Base-by-base conservation (phyloP, 495 filamentous ascomycete genomes). In the Podospora appendiculata region DNA sequence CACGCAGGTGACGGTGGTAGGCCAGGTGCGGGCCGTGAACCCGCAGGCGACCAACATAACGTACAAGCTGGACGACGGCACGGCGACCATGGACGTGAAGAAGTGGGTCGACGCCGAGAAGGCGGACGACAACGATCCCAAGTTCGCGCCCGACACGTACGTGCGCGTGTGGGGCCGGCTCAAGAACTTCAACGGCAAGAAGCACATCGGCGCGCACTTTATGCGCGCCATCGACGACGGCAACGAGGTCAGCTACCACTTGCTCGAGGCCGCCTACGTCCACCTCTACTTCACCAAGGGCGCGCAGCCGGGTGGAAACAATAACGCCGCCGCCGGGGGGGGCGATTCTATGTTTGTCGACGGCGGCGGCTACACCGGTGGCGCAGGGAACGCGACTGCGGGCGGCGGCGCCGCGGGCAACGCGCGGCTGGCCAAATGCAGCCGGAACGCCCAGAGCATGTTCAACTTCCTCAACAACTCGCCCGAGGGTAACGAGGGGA, bases 31-130 rank as follows among this genome's bases (percentile, higher is more conserved):
- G 62, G 83, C 86, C 65, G 83, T 96, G 68, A 86, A 81, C 63
- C 74, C 78, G n/a, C 89, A 95, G 72, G 77, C 86, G 45, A 95
- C 92, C 50, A 94, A 96, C 73, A 78, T 87, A 54, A 95, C 87
- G 34, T 96, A 95, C 79, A 86, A 82, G 58, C 70, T 97, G 58
- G 94, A 97, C 71, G 93, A 98, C 71, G 93, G 94, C 68, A 97
- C 93, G 0, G 93, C 89, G 52, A 76, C 81, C 32, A 82, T 96
- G 51, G 93, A 98, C 74, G 90, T 89, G 40, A 96, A 96, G 75
- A 82, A 88, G 67, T 97, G 89, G 89, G 72, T 90, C 17, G 89
- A 96, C 71, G 70, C 70, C 3, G 74, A 76, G 50, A 72, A 75
- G 51, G 61, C 71, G 12, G 78, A 78, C 68, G 76, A 79, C 46